Conservation (phyloP, 176 grass and related monocot species). For the Oryza australiensis region DNA sequence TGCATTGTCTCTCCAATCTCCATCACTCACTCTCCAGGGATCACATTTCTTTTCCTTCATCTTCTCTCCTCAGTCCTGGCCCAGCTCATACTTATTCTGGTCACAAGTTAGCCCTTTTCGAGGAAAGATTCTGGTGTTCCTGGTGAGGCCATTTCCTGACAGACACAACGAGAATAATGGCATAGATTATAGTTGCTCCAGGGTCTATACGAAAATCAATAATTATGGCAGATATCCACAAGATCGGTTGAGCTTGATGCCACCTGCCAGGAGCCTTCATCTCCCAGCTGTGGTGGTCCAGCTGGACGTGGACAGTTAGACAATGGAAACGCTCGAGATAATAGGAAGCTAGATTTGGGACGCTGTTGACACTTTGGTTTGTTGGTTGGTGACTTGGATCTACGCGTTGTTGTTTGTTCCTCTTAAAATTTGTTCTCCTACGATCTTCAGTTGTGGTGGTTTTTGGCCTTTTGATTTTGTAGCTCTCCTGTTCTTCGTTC, state of each 20-base stretch:
- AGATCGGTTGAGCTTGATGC: not conserved
- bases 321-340: not conserved
- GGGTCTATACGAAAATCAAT: not conserved
- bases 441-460: not conserved
- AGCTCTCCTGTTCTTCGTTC: not conserved
- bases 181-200: not conserved
- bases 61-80: not conserved
- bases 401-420: not conserved
- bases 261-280: not conserved
- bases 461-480: not conserved
- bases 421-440: not conserved
- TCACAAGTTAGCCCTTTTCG: not conserved
- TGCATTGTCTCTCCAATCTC: not conserved
- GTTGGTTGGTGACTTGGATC: not conserved
- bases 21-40: not conserved
- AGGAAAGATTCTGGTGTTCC: not conserved
- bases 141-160: not conserved
- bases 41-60: not conserved
- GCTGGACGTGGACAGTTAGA: slow-evolving; percentile 14
- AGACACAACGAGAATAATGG: not conserved
- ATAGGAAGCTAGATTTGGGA: not conserved
- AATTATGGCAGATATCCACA: not conserved
- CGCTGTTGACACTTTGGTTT: not conserved
- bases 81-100: not conserved
- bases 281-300: not conserved